Conservation (phyloP, 345 rosid species). For the Pseudoturritis turrita region DNA sequence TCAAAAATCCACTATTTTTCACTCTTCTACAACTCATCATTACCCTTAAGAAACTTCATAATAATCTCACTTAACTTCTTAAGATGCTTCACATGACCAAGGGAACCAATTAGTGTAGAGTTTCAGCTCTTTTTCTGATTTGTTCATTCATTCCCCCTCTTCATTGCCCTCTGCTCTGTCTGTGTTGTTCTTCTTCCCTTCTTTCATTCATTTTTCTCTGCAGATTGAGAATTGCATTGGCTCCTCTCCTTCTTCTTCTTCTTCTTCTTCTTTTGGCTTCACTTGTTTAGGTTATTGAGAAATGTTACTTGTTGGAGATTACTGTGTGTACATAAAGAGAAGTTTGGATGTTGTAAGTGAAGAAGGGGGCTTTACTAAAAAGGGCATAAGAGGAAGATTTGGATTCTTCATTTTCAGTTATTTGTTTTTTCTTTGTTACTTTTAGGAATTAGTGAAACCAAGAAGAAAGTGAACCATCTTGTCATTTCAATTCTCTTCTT, state of each 20-base stretch:
- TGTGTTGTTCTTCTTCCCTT: slow-evolving; percentile 8
- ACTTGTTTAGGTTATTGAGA: slow-evolving; percentile 27
- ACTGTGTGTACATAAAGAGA: slow-evolving; percentile 32
- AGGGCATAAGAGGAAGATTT: slow-evolving; percentile 29
- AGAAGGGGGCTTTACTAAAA: slow-evolving; percentile 8
- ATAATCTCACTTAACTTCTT: slow-evolving; percentile 14
- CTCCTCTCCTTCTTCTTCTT: neutral
- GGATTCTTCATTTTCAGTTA: slow-evolving; percentile 18
- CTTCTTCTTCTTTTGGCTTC: slow-evolving; percentile 19
- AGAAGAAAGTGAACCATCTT: slow-evolving; percentile 21
- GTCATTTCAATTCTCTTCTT: slow-evolving; percentile 14
- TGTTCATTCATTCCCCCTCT: slow-evolving; percentile 34
- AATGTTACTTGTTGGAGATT: slow-evolving; percentile 19
- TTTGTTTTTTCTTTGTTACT: neutral
- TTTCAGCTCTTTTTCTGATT: slow-evolving; percentile 20
- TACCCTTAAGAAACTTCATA: neutral
- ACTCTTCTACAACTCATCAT: neutral
- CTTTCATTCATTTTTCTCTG: slow-evolving; percentile 18
- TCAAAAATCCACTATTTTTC: neutral
- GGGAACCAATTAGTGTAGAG: slow-evolving; percentile 27
- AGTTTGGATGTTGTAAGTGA: slow-evolving; percentile 19
- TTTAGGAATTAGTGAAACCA: slow-evolving; percentile 15
- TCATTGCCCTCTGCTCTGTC: slow-evolving; percentile 24
- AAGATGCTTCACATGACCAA: slow-evolving; percentile 4
- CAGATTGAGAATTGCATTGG: slow-evolving; percentile 24